A percentile compares a stretch with the other conserved stretches of the same genome.
These are phyloP conservation scores for Phyllosticta ampelicida DNA, from an alignment of 2,329 filamentous ascomycete species.

Conservation along the genomic window DNA sequence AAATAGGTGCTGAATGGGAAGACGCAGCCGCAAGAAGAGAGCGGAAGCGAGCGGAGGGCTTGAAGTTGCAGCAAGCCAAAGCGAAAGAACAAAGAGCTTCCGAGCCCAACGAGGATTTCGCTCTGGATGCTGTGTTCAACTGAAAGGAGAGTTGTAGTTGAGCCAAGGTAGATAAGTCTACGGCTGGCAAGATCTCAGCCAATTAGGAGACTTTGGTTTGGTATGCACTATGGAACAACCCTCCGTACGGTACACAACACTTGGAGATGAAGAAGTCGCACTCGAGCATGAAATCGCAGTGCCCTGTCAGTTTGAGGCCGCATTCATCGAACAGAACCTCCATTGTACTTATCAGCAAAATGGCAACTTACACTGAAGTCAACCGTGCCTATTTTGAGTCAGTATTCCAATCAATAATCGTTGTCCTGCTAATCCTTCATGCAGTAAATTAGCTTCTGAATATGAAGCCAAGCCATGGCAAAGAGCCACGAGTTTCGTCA, in stretches of 20 bases:
- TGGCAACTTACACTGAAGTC: conserved; percentile 18
- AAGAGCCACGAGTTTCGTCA: conserved; percentile 40
- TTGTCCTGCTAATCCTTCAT: conserved; percentile 4
- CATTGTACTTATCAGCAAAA: neutral
- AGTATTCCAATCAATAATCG: neutral
- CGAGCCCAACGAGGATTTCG: neutral
- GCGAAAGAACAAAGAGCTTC: neutral
- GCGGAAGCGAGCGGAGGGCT: conserved; percentile 32
- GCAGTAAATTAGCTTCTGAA: conserved; percentile 41
- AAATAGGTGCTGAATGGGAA: conserved; percentile 30
- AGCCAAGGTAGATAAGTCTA: conserved; percentile 1
- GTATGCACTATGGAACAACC: neutral
- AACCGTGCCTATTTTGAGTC: conserved; percentile 29
- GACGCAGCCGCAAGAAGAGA: conserved; percentile 27
- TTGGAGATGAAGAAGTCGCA: neutral
- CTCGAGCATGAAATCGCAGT: neutral
- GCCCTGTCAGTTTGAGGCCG: neutral
- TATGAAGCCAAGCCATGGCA: conserved; percentile 48
- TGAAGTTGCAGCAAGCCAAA: conserved; percentile 22
- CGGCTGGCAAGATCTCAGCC: conserved; percentile 1
- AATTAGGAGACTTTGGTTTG: conserved; percentile 13
- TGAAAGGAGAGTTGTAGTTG: neutral
- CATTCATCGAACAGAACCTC: too few relatives aligned
- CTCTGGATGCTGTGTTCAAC: conserved; percentile 7
- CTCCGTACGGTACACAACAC: neutral